phyloP scores from a whole-genome alignment of 2,329 filamentous ascomycete genomes.

The Xylaria arbuscula region DNA sequence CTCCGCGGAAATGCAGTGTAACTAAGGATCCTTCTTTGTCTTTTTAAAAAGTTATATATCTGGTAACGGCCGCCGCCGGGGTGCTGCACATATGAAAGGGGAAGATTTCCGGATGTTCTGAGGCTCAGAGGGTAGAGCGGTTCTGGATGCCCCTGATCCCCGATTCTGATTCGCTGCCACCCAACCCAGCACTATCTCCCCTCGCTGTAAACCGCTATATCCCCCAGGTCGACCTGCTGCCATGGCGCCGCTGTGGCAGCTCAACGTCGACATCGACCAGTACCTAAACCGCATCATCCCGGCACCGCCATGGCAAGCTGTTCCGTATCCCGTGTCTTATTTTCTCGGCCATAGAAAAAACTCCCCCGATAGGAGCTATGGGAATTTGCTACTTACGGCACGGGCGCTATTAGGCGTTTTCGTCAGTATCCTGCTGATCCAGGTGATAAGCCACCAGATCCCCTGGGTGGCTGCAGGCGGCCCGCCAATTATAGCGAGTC shows the following conservation, averaged over 20 bases:
- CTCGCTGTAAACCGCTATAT: neutral
- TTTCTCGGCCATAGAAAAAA: slow-evolving; percentile 72
- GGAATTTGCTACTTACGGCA: slow-evolving; percentile 68
- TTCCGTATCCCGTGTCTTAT: slow-evolving; percentile 74
- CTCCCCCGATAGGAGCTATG: slow-evolving; percentile 55
- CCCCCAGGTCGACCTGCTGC: neutral
- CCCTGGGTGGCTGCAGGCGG: slow-evolving; percentile 63
- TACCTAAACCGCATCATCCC: slow-evolving; percentile 78
- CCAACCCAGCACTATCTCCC: too few species aligned
- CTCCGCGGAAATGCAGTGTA: slow-evolving; percentile 32
- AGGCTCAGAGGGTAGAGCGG: too few species aligned
- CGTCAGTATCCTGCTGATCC: slow-evolving; percentile 68
- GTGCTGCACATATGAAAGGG: neutral
- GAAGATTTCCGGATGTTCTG: neutral
- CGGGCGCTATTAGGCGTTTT: slow-evolving; percentile 76
- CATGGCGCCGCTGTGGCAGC: slow-evolving; percentile 45
- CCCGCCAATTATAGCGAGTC: slow-evolving; percentile 75
- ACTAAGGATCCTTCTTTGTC: neutral
- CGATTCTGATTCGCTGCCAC: neutral
- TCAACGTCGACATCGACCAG: slow-evolving; percentile 80
- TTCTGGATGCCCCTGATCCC: neutral
- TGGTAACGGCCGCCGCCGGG: neutral
- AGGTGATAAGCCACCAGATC: slow-evolving; percentile 65
- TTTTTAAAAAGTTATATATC: slow-evolving; percentile 21
- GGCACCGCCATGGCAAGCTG: slow-evolving; percentile 68